These are phyloP conservation scores for Apophysomyces trapeziformis DNA, from an alignment of 371 early-diverging fungal species.

Conservation along the genomic window DNA sequence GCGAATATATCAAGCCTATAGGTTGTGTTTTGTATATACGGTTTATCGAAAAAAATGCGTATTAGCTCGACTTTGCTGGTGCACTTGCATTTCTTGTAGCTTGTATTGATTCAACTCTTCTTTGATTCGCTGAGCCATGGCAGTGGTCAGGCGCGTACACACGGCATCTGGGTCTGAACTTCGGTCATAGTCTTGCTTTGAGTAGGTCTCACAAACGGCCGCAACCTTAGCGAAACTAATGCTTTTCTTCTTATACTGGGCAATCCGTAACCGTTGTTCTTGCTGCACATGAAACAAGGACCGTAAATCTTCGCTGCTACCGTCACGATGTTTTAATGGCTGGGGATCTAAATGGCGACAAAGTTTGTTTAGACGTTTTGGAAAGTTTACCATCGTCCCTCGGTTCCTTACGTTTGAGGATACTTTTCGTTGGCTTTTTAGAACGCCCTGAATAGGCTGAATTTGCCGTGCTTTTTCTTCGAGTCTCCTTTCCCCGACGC, in stretches of 20 bases:
- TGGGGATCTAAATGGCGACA: not conserved
- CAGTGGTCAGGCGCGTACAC: constrained; percentile 60
- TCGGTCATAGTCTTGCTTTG: constrained; percentile 72
- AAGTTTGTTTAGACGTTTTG: not conserved
- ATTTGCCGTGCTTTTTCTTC: constrained; percentile 4
- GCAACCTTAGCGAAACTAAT: constrained; percentile 34
- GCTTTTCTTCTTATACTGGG: constrained; percentile 1
- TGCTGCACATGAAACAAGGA: constrained; percentile 10
- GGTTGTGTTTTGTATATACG: too few species aligned
- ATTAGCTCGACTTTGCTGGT: constrained; percentile 63
- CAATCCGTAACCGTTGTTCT: not conserved
- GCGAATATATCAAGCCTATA: too few species aligned
- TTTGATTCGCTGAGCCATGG: constrained; percentile 68
- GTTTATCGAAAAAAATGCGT: constrained; percentile 71
- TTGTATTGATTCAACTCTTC: constrained; percentile 76
- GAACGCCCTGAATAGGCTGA: not conserved
- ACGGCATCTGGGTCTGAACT: constrained; percentile 61
- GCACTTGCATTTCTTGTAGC: constrained; percentile 73
- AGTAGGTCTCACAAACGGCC: constrained; percentile 62
- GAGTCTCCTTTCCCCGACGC: not conserved
- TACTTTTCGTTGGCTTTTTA: not conserved
- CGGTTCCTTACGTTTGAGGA: not conserved
- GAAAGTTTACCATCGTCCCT: not conserved
- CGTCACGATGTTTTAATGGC: not conserved
- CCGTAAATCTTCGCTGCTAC: constrained; percentile 7